A percentile compares a stretch with the other conserved stretches of the same genome.
These are phyloP conservation scores for Acacia confusa DNA, from an alignment of 306 rosid genomes.

Conservation along the genomic window DNA sequence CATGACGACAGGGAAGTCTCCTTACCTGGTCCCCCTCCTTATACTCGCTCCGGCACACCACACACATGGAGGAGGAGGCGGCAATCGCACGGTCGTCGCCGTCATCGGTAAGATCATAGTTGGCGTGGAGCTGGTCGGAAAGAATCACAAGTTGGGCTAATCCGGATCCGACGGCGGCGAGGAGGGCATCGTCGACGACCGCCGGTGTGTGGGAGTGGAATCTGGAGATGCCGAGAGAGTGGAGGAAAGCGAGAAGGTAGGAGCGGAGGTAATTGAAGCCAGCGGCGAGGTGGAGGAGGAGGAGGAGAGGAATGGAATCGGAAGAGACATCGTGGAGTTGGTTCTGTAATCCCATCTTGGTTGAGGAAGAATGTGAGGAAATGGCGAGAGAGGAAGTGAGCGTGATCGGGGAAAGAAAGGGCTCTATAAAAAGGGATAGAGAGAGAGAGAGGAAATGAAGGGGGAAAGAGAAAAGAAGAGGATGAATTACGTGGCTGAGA, in stretches of 20 bases:
- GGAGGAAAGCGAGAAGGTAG: constrained; percentile 43
- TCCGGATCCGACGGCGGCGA: constrained; percentile 62
- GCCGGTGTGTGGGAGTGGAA: constrained; percentile 24
- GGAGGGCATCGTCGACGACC: constrained; percentile 41
- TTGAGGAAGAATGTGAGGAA: not conserved
- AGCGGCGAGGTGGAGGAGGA: constrained; percentile 61
- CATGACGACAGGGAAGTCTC: constrained; percentile 71
- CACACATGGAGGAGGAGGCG: constrained; percentile 50
- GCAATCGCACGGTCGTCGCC: constrained; percentile 2
- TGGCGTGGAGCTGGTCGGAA: constrained; percentile 73
- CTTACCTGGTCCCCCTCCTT: constrained; percentile 71
- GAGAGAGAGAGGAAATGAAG: not conserved
- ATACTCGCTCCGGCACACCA: constrained; percentile 56
- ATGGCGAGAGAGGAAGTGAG: constrained; percentile 15
- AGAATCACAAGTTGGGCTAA: constrained; percentile 61
- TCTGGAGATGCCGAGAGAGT: constrained; percentile 47
- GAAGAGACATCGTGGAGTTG: constrained; percentile 81
- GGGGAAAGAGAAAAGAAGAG: not conserved
- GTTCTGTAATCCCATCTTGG: constrained; percentile 69
- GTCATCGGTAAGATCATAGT: constrained; percentile 41
- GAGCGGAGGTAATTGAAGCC: constrained; percentile 62
- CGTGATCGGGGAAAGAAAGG: not conserved
- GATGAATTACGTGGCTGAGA: not conserved
- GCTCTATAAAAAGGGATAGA: not conserved
- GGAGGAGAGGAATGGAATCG: constrained; percentile 73